phyloP scores from a whole-genome alignment of 2,329 filamentous ascomycete genomes.

The Emmonsiellopsis sp. region DNA sequence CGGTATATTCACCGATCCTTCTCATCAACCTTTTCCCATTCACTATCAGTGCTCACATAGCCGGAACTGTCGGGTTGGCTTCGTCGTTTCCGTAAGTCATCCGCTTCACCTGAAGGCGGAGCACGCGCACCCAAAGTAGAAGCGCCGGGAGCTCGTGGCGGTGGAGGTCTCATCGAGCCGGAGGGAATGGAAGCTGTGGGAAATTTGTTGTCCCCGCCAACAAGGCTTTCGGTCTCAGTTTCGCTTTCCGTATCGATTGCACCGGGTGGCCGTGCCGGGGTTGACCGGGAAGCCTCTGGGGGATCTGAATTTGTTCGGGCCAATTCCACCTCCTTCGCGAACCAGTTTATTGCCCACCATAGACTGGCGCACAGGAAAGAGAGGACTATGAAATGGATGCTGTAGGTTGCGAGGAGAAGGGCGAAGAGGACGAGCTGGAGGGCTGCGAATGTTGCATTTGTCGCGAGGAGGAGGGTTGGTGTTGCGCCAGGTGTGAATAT shows the following conservation, averaged over 20 bases:
- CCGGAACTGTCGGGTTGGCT: conserved; percentile 42
- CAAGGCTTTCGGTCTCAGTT: conserved; percentile 32
- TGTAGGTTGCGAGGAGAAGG: conserved; percentile 73
- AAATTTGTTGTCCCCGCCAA: conserved; percentile 12
- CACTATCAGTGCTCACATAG: conserved; percentile 75
- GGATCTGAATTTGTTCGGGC: conserved; percentile 5
- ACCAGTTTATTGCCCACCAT: conserved; percentile 98
- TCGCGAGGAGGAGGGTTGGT: conserved; percentile 76
- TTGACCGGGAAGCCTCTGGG: not conserved
- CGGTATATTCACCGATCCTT: conserved; percentile 37
- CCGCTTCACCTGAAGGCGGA: conserved; percentile 8
- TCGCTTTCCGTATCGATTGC: conserved; percentile 35
- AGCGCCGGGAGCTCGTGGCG: not conserved
- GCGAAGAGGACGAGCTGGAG: conserved; percentile 70
- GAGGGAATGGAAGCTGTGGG: conserved; percentile 9
- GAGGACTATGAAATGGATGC: conserved; percentile 78
- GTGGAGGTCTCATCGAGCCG: conserved; percentile 2
- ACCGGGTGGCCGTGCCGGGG: conserved; percentile 13
- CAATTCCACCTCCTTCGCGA: conserved; percentile 32
- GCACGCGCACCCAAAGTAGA: not conserved
- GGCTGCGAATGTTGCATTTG: conserved; percentile 78
- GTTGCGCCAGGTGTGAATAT: conserved; percentile 91
- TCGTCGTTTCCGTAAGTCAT: conserved; percentile 36
- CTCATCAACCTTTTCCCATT: conserved; percentile 93
- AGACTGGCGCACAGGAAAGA: conserved; percentile 70